Evolutionary conservation across 2,329 filamentous ascomycete genomes (phyloP).

Genomic region (Colletotrichum gigasporum): DNA sequence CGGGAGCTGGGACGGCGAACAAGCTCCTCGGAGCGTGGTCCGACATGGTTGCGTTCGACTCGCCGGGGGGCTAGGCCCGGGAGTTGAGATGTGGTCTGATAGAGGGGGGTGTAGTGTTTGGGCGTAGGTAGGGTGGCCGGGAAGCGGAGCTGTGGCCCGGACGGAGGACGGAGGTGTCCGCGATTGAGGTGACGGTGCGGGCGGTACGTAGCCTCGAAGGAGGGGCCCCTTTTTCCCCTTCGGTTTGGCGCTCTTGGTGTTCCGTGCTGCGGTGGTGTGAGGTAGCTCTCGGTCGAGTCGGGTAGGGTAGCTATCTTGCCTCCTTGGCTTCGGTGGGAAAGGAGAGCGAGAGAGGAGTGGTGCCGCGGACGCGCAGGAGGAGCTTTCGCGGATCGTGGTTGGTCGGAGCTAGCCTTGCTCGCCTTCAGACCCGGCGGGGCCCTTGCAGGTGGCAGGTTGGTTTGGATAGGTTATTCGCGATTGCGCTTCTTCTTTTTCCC

Average conservation of each 20-base stretch:
- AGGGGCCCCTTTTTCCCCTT: not conserved
- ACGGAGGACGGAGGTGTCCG: not conserved
- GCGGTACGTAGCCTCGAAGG: not conserved
- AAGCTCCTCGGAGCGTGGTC: slow-evolving; percentile 39
- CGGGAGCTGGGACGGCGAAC: slow-evolving; percentile 74
- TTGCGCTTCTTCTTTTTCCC: slow-evolving; percentile 10
- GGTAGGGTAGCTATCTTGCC: no score
- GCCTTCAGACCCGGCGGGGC: not conserved
- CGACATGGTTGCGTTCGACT: slow-evolving; percentile 33
- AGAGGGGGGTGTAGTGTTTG: not conserved
- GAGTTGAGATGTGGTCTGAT: not conserved
- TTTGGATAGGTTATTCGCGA: not conserved
- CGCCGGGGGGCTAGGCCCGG: slow-evolving; percentile 2
- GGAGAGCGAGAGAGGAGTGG: not conserved
- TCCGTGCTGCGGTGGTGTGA: not conserved
- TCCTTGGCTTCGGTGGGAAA: slow-evolving; percentile 13
- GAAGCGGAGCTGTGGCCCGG: slow-evolving; percentile 3
- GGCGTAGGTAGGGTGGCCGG: not conserved
- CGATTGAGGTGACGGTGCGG: not conserved
- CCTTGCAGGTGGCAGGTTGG: not conserved
- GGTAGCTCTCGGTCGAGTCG: no score
- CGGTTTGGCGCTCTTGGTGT: not conserved
- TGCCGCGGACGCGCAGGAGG: no score
- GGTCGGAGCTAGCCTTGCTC: slow-evolving; percentile 1
- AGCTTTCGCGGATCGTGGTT: not conserved